A percentile compares a stretch with the other conserved stretches of the same genome.
phyloP scores from a whole-genome alignment of 257 asterid genomes.

The Rehmannia glutinosa region DNA sequence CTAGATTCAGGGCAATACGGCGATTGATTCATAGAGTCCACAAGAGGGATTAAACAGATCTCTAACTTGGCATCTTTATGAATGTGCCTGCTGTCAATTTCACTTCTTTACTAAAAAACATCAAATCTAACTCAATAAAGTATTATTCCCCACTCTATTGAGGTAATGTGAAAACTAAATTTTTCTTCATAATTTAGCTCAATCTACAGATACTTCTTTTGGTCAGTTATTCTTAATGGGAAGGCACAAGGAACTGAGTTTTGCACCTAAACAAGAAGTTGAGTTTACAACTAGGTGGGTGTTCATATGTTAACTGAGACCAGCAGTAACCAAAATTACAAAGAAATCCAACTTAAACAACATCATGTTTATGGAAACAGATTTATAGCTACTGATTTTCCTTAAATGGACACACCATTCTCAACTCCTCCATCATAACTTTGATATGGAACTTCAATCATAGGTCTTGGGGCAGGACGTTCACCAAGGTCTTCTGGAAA shows the following conservation, averaged over 20 bases:
- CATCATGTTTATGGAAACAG: constrained; percentile 2
- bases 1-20: constrained; percentile 3
- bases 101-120: neutral
- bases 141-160: constrained; percentile 12
- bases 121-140: neutral
- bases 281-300: constrained; percentile 16
- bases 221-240: neutral
- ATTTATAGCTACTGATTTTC: constrained; percentile 37
- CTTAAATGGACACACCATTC: constrained; percentile 74
- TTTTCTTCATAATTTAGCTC: neutral
- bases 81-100: neutral
- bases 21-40: neutral
- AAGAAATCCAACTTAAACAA: constrained; percentile 9
- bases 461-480: constrained; percentile 66
- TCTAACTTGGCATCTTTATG: neutral
- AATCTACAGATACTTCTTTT: constrained; percentile 11
- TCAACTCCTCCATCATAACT: constrained; percentile 69
- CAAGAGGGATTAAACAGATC: neutral
- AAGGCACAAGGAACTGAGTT: constrained; percentile 9
- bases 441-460: constrained; percentile 95
- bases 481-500: constrained; percentile 82
- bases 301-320: constrained; percentile 15
- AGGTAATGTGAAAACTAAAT: neutral
- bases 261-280: constrained; percentile 7
- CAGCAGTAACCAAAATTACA: constrained; percentile 24